These are phyloP conservation scores for Globisporangium polare DNA, from an alignment of 352 stramenopile genomes.

Conservation along the genomic window DNA sequence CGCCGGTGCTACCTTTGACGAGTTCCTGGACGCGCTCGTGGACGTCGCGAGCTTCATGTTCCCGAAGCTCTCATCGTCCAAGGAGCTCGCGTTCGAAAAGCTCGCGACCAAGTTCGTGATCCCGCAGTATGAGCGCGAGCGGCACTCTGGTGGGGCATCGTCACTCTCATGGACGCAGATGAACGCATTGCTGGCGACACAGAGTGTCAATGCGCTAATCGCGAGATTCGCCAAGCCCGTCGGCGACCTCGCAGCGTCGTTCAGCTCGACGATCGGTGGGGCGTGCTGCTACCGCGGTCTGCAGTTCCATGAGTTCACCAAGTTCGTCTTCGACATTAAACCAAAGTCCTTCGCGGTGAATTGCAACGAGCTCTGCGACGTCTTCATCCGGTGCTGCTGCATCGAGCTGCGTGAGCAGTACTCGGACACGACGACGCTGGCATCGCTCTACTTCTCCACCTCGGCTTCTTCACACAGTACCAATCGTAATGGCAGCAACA, in stretches of 20 bases:
- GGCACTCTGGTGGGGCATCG: slow-evolving; percentile 13
- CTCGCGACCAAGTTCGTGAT: slow-evolving; percentile 34
- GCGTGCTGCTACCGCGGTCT: slow-evolving; percentile 27
- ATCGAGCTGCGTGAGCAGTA: slow-evolving; percentile 21
- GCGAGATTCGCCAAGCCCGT: slow-evolving; percentile 43
- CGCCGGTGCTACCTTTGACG: slow-evolving; percentile 37
- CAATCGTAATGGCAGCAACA: not conserved
- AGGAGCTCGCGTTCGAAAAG: slow-evolving; percentile 35
- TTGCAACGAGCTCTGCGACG: slow-evolving; percentile 39
- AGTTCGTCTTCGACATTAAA: slow-evolving; percentile 47
- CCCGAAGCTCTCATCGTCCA: slow-evolving; percentile 21
- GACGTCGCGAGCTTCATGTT: slow-evolving; percentile 44
- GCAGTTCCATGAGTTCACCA: slow-evolving; percentile 46
- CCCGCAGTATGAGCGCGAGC: slow-evolving; percentile 31
- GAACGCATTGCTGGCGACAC: slow-evolving; percentile 23
- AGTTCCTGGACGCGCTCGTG: slow-evolving; percentile 60
- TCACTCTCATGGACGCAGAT: slow-evolving; percentile 39
- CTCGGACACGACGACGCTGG: slow-evolving; percentile 15
- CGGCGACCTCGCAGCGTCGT: slow-evolving; percentile 37
- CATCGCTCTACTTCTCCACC: slow-evolving; percentile 17
- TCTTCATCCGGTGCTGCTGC: slow-evolving; percentile 52
- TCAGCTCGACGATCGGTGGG: slow-evolving; percentile 37
- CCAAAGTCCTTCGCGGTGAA: slow-evolving; percentile 36
- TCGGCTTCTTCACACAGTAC: not conserved
- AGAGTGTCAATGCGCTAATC: slow-evolving; percentile 26